A percentile compares a stretch with the other conserved stretches of the same genome.
Conservation (phyloP, 768 basidiomycete genomes). For the Tephrocybe sp. region DNA sequence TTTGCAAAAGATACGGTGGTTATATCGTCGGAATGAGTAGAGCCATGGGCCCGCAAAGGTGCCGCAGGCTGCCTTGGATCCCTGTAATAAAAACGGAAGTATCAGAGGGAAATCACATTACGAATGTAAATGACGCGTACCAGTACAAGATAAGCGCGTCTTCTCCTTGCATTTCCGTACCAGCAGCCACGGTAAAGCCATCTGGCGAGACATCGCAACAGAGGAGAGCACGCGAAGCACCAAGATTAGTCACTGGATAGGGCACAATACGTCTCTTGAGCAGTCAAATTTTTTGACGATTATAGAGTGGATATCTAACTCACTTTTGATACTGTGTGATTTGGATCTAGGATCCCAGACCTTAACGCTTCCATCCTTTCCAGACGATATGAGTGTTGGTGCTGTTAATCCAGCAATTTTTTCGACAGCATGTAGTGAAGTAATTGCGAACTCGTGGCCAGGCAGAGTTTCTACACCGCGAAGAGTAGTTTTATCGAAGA, state of each 20-base stretch:
- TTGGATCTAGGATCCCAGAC: constrained; percentile 72
- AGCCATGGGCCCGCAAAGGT: constrained; percentile 72
- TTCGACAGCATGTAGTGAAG: constrained; percentile 46
- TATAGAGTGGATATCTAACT: constrained; percentile 23
- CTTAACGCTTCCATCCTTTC: constrained; percentile 68
- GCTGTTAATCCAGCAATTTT: constrained; percentile 38
- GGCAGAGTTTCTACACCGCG: constrained; percentile 41
- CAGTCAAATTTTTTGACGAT: constrained; percentile 27
- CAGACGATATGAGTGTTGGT: constrained; percentile 57
- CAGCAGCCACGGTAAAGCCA: constrained; percentile 74
- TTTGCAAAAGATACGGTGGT: constrained; percentile 63
- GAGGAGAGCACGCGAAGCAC: constrained; percentile 44
- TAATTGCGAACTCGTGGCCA: constrained; percentile 59
- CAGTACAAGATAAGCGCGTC: constrained; percentile 86
- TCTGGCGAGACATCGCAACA: constrained; percentile 71
- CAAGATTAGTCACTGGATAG: constrained; percentile 46
- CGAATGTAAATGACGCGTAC: constrained; percentile 33
- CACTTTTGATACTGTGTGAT: constrained; percentile 56
- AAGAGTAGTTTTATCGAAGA: constrained; percentile 61
- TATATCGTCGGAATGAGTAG: constrained; percentile 92
- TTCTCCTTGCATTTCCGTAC: constrained; percentile 76
- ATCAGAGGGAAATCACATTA: neutral
- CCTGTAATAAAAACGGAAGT: constrained; percentile 40
- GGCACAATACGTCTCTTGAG: constrained; percentile 29
- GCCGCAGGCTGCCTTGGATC: constrained; percentile 77